Percentiles rank a stretch among this genome's conserved stretches.
Evolutionary conservation across 179 eudicot species (phyloP).

Genomic region (Corrigiola litoralis): DNA sequence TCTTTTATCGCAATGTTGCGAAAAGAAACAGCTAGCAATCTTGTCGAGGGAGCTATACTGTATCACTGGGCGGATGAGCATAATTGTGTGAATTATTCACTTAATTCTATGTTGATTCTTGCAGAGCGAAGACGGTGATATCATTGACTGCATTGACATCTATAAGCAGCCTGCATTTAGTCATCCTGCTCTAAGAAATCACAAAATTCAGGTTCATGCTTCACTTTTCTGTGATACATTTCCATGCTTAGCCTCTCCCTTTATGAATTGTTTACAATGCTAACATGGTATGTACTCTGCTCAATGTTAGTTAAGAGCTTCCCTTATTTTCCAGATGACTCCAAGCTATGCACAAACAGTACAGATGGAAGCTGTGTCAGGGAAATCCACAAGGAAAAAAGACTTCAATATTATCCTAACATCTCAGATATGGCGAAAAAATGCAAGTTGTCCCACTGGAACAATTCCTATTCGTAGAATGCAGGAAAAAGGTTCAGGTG

Average conservation of each 20-base stretch:
- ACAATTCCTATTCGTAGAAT: constrained; percentile 27
- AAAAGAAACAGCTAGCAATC: too few species aligned
- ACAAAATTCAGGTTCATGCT: constrained; percentile 25
- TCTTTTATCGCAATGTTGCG: too few species aligned
- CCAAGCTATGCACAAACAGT: constrained; percentile 14
- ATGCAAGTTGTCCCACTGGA: constrained; percentile 28
- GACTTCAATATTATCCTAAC: constrained; percentile 11
- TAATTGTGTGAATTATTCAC: not conserved
- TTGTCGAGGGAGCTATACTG: too few species aligned
- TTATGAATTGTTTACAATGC: too few species aligned
- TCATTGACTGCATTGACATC: constrained; percentile 23
- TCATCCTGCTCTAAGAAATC: constrained; percentile 25
- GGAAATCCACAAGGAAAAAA: not conserved
- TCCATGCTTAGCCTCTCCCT: not conserved
- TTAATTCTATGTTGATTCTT: not conserved
- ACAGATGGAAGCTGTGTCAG: constrained; percentile 4
- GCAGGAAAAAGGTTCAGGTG: not conserved
- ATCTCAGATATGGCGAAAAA: constrained; percentile 28
- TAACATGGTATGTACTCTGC: too few species aligned
- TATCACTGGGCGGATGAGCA: too few species aligned
- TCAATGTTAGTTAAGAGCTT: too few species aligned
- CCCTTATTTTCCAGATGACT: constrained; percentile 9
- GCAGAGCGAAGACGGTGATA: constrained; percentile 34
- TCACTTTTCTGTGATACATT: not conserved
- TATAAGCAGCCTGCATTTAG: constrained; percentile 26